Conservation (phyloP, 306 rosid species). For the Sphenostylis stenocarpa region DNA sequence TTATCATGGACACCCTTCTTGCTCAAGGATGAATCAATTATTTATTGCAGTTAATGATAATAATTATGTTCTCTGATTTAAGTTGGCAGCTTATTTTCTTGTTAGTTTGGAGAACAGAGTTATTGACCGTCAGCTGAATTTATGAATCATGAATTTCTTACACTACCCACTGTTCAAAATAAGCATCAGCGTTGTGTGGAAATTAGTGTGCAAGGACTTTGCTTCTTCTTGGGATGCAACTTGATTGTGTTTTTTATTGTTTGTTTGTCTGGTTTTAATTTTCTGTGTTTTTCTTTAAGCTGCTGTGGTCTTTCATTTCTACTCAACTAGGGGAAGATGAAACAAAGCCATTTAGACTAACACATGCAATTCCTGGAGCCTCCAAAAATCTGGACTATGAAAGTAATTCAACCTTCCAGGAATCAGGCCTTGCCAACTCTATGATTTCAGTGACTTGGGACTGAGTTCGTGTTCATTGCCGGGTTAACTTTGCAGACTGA, state of each 20-base stretch:
- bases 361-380: conserved; percentile 92
- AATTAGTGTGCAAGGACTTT: background rate
- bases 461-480: conserved; percentile 45
- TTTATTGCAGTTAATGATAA: background rate
- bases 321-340: conserved; percentile 65
- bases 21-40: background rate
- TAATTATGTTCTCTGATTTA: background rate
- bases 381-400: conserved; percentile 64
- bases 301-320: conserved; percentile 88
- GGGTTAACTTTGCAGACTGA: conserved; percentile 26
- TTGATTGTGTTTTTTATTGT: conserved; percentile 1
- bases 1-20: background rate
- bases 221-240: background rate
- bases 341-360: conserved; percentile 60
- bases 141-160: background rate
- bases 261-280: conserved; percentile 2
- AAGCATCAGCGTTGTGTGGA: background rate
- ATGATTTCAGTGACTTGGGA: conserved; percentile 95
- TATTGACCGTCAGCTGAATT: background rate
- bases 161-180: background rate
- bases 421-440: conserved; percentile 91
- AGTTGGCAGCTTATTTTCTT: background rate
- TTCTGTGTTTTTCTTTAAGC: conserved; percentile 55
- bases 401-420: conserved; percentile 58
- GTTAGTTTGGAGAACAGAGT: background rate